Evolutionary conservation across 768 basidiomycete genomes (phyloP), one percentile per base, ranked within the genome.

Genomic region (Boletus tylopilopsis): DNA sequence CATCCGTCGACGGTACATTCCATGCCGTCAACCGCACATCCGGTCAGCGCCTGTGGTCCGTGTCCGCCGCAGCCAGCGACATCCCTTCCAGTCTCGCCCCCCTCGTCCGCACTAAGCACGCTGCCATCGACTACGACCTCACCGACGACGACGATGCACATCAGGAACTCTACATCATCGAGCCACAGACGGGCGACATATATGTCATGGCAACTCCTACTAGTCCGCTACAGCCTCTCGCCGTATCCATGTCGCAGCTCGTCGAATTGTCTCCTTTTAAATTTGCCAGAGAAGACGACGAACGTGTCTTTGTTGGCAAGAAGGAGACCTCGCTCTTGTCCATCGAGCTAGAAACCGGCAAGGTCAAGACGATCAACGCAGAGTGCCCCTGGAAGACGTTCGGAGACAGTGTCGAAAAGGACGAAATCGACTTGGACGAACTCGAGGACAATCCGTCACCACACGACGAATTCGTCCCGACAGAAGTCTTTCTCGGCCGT

Each of bases 131-230:
- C 62, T 73, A 77, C 7, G 83, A 86, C 56, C 57, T 77, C 38
- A 75, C 68, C 11, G 76, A 77, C 51, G 84, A 85, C 54, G 76
- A 78, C 41, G 64, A 71, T 47, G 62, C 68, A 1, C 66, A 71
- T 23, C 79, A 82, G 58, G 90, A 92, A 64, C 79, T 87, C 37
- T 98, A 95, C 69, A 85, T 97, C 52, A 89, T 97, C 45, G 95
- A 97, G 62, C 95, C 95, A 0, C 89, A 94, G 73, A 86, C 89
- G 5, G 95, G 95, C 7, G 87, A 92, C 61, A 90, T 98, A 56
- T 98, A 89, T 66, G 82, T 96, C 51, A 84, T 91, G 72, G 70
- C 82, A 6, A 78, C 81, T 0, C 82, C 84, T 1, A 75, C 76
- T 13, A 78, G 77, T 42, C 81, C 86, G 2, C 76, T 97, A 35